Evolutionary conservation across 345 rosid genomes (phyloP).

Genomic region (Arabidopsis suecica): DNA sequence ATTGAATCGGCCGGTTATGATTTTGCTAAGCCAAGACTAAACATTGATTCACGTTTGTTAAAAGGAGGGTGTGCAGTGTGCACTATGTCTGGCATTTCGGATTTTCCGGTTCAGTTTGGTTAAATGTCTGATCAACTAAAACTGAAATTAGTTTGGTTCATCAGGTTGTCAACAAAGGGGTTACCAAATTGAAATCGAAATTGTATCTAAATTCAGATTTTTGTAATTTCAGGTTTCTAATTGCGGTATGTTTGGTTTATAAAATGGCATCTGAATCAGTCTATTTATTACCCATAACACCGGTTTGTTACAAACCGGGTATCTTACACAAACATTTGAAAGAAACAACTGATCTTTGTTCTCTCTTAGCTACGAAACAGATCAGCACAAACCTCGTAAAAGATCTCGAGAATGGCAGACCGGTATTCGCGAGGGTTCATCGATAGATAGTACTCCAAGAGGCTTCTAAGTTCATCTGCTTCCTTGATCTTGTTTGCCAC

Average conservation of each 20-base stretch:
- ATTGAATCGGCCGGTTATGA: background rate
- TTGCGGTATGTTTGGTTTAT: background rate
- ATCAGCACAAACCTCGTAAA: conserved; percentile 76
- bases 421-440: conserved; percentile 74
- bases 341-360: conserved; percentile 20
- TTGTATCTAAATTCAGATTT: background rate
- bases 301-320: conserved; percentile 18
- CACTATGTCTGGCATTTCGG: background rate
- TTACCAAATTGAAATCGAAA: background rate
- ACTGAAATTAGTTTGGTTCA: background rate
- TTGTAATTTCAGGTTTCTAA: background rate
- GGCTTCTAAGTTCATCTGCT: conserved; percentile 71
- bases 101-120: background rate
- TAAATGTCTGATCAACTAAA: background rate
- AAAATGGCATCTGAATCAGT: conserved; percentile 6
- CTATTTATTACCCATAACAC: conserved; percentile 15
- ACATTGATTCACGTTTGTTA: background rate
- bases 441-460: conserved; percentile 79
- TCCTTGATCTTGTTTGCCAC: conserved; percentile 62
- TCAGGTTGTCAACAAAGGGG: background rate
- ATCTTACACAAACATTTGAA: conserved; percentile 32
- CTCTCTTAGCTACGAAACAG: conserved; percentile 59
- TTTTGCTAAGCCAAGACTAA: background rate
- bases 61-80: background rate
- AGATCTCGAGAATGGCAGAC: conserved; percentile 69